Evolutionary conservation across 371 early-diverging fungal species (phyloP), one percentile per base, ranked within the genome.

Genomic region (Apophysomyces sp.): DNA sequence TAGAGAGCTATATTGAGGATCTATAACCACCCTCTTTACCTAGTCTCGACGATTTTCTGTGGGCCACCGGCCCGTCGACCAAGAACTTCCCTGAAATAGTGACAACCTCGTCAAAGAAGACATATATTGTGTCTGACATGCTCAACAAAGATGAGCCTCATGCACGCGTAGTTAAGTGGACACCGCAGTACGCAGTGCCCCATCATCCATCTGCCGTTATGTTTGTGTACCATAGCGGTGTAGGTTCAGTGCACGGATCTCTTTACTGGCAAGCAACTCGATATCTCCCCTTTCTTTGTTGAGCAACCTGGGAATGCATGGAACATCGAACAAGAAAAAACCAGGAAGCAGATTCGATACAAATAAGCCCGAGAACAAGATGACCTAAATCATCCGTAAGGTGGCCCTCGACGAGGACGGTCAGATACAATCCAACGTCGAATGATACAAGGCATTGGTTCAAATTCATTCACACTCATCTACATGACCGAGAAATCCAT

Each of bases 211-310:
- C 71, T 2, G 66, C 68, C 1, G 61, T 52, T 6, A 5, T 76
- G 7, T 81, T 81, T 55, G 40, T 81, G 3, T 67, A 72, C 0
- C 81, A 81, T 58, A 73, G 81, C 41, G 81, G 78, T 32, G 57
- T 69, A 4, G 69, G 64, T 24, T 74, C 75, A 0, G 16, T 74
- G 4, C 65, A 69, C 31, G 81, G 78, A 59, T 58, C 68, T 0
- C 37, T 74, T 64, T 36, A 57, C 65, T 52, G 72, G 74, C 0
- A 66, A 61, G 9, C 73, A 65, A 4, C 53, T 76, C 24, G 34
- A 73, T 3, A 52, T 68, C 5, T 58, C 63, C 29, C 78, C 78
- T 7, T 74, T 74, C 39, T 68, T 71, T 27, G 72, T 72, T 4
- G 81, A 81, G 44, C 78, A 78, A 49, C 65, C 65, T 12, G 37